Conservation (phyloP, 2,329 filamentous ascomycete genomes). For the Colletotrichum orbiculare region DNA sequence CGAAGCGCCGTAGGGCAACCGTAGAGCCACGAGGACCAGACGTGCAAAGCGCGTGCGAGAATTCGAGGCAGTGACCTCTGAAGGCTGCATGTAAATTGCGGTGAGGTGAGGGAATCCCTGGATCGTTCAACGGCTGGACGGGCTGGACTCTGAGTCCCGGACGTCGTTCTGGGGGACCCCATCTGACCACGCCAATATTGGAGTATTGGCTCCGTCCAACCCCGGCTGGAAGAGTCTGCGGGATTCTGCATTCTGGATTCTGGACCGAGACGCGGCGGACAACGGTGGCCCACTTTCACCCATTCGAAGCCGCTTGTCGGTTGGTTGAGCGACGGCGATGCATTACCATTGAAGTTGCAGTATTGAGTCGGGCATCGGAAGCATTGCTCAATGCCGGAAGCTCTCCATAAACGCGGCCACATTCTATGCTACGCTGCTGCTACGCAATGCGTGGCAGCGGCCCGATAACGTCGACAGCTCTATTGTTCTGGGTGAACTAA, state of each 20-base stretch:
- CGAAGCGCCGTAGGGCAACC: constrained; percentile 1
- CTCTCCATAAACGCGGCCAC: constrained; percentile 29
- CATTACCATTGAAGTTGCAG: constrained; percentile 31
- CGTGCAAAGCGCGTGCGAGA: constrained; percentile 7
- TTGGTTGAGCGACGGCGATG: constrained; percentile 21
- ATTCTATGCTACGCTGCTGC: constrained; percentile 20
- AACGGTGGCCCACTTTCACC: constrained; percentile 10
- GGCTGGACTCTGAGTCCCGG: constrained; percentile 1
- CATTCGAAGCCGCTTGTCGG: constrained; percentile 24
- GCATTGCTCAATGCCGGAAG: constrained; percentile 29
- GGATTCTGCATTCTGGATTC: constrained; percentile 11
- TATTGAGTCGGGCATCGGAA: constrained; percentile 14
- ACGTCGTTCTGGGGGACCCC: background rate
- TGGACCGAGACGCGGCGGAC: constrained; percentile 24
- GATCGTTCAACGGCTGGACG: background rate
- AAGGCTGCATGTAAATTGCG: constrained; percentile 28
- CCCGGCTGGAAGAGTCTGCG: constrained; percentile 12
- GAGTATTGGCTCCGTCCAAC: constrained; percentile 28
- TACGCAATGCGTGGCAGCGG: background rate
- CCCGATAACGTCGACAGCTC: too few relatives aligned
- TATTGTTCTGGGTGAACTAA: too few relatives aligned
- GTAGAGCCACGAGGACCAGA: constrained; percentile 1
- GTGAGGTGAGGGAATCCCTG: constrained; percentile 30
- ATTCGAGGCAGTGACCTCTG: constrained; percentile 12
- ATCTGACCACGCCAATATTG: constrained; percentile 20